These are phyloP conservation scores for Gentiana dahurica DNA, from an alignment of 257 asterid genomes.

Conservation along the genomic window DNA sequence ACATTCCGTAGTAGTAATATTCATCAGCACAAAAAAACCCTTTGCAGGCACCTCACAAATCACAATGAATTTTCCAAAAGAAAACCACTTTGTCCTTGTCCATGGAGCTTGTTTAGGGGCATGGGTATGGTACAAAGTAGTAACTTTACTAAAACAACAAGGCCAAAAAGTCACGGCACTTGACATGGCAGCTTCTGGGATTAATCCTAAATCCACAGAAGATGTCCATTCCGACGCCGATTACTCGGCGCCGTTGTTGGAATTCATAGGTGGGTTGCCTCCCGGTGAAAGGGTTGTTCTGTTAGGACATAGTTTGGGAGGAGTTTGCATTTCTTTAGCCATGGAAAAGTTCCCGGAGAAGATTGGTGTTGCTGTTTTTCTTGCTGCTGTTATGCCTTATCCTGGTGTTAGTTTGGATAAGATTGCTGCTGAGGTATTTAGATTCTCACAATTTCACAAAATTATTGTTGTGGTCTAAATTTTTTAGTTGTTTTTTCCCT, in stretches of 20 bases:
- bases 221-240: neutral
- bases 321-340: conserved; percentile 1
- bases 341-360: conserved; percentile 12
- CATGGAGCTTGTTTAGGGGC: conserved; percentile 6
- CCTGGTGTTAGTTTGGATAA: neutral
- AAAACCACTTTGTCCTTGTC: conserved; percentile 3
- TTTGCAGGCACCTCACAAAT: neutral
- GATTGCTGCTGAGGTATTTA: neutral
- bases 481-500: too few relatives aligned
- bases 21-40: too few relatives aligned
- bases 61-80: too few relatives aligned
- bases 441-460: too few relatives aligned
- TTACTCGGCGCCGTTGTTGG: conserved; percentile 10
- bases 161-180: conserved; percentile 14
- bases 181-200: conserved; percentile 12
- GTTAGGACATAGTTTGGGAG: conserved; percentile 12
- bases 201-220: neutral
- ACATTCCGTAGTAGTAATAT: too few relatives aligned
- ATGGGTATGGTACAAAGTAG: conserved; percentile 6
- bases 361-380: conserved; percentile 8
- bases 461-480: too few relatives aligned
- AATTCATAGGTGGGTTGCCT: conserved; percentile 5
- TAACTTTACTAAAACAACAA: neutral
- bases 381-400: conserved; percentile 7
- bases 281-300: conserved; percentile 5